These are phyloP conservation scores for Fusarium sp. DNA, from an alignment of 2,329 filamentous ascomycete genomes.

Conservation along the genomic window DNA sequence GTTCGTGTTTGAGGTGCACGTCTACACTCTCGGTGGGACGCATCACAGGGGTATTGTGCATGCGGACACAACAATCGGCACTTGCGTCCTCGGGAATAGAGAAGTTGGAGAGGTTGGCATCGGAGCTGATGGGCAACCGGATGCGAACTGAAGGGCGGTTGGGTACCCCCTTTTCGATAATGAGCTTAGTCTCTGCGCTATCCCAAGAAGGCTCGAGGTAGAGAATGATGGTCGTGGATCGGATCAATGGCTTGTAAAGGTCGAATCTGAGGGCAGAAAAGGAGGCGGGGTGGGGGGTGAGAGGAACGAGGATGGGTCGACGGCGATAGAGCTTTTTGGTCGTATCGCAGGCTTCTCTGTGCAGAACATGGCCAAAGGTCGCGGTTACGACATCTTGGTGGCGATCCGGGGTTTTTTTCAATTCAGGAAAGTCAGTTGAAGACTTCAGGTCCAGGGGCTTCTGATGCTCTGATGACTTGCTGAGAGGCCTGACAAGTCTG, in stretches of 20 bases:
- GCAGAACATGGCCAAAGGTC: constrained; percentile 63
- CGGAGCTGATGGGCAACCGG: constrained; percentile 45
- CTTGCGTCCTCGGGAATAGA: constrained; percentile 44
- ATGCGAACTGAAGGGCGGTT: constrained; percentile 43
- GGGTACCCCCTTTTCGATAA: no score
- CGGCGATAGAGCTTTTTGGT: constrained; percentile 5
- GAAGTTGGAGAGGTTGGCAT: constrained; percentile 43
- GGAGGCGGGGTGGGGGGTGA: constrained; percentile 57
- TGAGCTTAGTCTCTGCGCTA: not conserved
- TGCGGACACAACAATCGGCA: constrained; percentile 45
- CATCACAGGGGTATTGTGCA: constrained; percentile 53
- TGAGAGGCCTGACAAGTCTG: constrained; percentile 41
- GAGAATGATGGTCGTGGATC: constrained; percentile 53
- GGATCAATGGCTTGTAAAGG: constrained; percentile 38
- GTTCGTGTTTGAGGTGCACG: constrained; percentile 53
- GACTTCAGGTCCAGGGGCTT: constrained; percentile 6
- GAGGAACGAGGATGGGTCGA: constrained; percentile 55
- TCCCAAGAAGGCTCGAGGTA: constrained; percentile 54
- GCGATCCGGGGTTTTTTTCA: not conserved
- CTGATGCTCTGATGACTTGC: constrained; percentile 7
- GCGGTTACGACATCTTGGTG: constrained; percentile 49
- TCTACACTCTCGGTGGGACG: constrained; percentile 59
- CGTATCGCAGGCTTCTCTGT: constrained; percentile 32
- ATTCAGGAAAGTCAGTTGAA: constrained; percentile 7
- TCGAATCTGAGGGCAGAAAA: constrained; percentile 52